Base-by-base conservation (phyloP, 1,284 basidiomycete species). In the Cryptococcus neoformans region DNA sequence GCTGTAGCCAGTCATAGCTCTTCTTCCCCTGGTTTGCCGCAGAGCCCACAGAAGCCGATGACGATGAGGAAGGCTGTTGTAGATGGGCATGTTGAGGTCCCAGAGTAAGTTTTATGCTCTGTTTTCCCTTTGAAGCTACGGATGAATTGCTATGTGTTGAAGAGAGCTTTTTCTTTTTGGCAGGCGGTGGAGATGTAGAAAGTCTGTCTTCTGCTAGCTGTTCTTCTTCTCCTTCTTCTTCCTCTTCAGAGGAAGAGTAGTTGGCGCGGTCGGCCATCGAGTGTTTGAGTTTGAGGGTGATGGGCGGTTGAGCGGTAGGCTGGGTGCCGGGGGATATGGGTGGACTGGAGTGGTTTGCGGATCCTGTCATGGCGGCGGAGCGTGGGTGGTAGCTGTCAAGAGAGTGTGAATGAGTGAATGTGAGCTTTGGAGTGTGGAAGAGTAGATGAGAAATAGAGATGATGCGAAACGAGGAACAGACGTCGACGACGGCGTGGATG, bases 1-100 rank as follows among this genome's bases (percentile, higher is more conserved):
- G 73, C 44, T 62, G 58, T 1, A 76, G 54, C 74, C 74, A 76
- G 55, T 74, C 65, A 53, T 76, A 76, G n/a, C 60, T 59, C 57
- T 76, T 74, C 44, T 63, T 52, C 52, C 64, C 64, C 41, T 47
- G 53, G 0, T 64, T 60, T 1, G 60, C 60, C 17, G 61, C 44
- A 6, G 60, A 17, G 3, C 44, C 34, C n/a, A 34, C 14, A 9
- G 16, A 12, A 21, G 51, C 14, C 28, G 51, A 35, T 9, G 46
- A 38, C 3, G 34, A 28, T 37, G 51, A 35, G 16, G 51, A 45
- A 8, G 38, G 40, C n/a, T 37, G 42, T 16, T 44, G 40, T 5
- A 48, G 21, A 35, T 39, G 36, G 4, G 39, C 10, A 36, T 40
- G 11, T 34, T 51, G 37, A 7, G 47, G 12, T 5, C 47, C 47